Evolutionary conservation across 148 eudicot species (phyloP).

Genomic region (Rhododendron vialii): DNA sequence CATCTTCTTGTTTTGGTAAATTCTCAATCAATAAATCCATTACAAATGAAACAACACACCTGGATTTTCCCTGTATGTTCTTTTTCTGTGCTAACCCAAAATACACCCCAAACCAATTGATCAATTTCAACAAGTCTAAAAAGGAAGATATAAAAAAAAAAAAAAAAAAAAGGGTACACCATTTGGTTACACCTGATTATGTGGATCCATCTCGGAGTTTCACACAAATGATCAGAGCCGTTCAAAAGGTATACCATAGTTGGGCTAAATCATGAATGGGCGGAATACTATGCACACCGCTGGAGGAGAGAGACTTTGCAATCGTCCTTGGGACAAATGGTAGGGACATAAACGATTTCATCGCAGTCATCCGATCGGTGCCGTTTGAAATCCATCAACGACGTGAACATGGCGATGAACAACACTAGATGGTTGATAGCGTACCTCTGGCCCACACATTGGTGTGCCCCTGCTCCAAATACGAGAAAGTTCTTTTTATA

Average conservation of each 20-base stretch:
- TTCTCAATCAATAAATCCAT: not conserved
- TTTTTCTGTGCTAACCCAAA: not conserved
- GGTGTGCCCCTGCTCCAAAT: constrained; percentile 85
- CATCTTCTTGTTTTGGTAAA: not conserved
- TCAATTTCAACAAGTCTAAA: not conserved
- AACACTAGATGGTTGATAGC: constrained; percentile 64
- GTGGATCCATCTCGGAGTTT: no score
- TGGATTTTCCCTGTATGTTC: not conserved
- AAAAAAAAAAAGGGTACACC: not conserved
- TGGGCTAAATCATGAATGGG: constrained; percentile 13
- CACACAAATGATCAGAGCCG: not conserved
- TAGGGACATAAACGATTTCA: constrained; percentile 63
- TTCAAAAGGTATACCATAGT: not conserved
- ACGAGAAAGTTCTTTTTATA: constrained; percentile 64
- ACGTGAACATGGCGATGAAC: constrained; percentile 62
- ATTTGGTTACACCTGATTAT: not conserved
- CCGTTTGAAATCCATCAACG: constrained; percentile 64
- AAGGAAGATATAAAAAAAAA: not conserved
- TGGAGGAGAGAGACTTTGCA: constrained; percentile 52
- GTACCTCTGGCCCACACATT: constrained; percentile 85
- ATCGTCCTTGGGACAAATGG: constrained; percentile 82
- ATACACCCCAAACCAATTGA: not conserved
- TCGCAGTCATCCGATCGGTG: constrained; percentile 72
- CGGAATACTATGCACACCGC: constrained; percentile 22
- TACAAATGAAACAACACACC: not conserved